phyloP scores from a whole-genome alignment of 495 filamentous ascomycete genomes.

The Penicillium fimorum region DNA sequence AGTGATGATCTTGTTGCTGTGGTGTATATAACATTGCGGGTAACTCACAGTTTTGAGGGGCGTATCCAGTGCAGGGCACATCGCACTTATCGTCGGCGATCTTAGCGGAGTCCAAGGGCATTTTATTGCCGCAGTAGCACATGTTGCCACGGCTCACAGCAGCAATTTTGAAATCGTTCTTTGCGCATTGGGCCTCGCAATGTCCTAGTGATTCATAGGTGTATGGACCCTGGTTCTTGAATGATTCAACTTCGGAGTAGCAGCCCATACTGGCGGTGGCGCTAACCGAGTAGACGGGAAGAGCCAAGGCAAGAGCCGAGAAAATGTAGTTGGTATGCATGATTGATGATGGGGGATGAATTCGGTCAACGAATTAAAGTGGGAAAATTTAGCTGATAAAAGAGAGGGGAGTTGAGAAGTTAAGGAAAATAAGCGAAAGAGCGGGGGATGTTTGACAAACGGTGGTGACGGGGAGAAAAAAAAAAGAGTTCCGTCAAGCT shows the following conservation, averaged over 20 bases:
- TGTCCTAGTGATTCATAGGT: constrained; percentile 32
- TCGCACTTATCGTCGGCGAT: constrained; percentile 36
- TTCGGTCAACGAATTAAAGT: constrained; percentile 9
- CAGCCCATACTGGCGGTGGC: constrained; percentile 28
- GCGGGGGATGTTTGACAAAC: not conserved
- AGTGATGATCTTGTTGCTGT: constrained; percentile 3
- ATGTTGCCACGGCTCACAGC: constrained; percentile 31
- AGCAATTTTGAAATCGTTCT: constrained; percentile 27
- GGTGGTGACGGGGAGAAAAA: not conserved
- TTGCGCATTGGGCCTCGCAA: constrained; percentile 32
- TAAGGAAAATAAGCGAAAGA: constrained; percentile 7
- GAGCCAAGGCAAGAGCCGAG: constrained; percentile 29
- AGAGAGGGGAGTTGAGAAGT: not conserved
- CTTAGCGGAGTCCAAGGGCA: constrained; percentile 30
- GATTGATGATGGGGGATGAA: not conserved
- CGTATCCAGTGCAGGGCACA: constrained; percentile 32
- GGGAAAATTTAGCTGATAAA: not conserved
- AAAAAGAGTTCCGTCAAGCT: constrained; percentile 3
- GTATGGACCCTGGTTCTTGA: constrained; percentile 24
- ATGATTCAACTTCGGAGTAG: constrained; percentile 29
- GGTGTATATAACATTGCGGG: not conserved
- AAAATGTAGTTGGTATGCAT: constrained; percentile 23
- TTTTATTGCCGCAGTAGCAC: constrained; percentile 39
- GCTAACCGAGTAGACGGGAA: constrained; percentile 20
- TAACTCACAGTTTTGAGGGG: constrained; percentile 34